Conservation (phyloP, 2,329 filamentous ascomycete genomes). For the Bertia moriformis region DNA sequence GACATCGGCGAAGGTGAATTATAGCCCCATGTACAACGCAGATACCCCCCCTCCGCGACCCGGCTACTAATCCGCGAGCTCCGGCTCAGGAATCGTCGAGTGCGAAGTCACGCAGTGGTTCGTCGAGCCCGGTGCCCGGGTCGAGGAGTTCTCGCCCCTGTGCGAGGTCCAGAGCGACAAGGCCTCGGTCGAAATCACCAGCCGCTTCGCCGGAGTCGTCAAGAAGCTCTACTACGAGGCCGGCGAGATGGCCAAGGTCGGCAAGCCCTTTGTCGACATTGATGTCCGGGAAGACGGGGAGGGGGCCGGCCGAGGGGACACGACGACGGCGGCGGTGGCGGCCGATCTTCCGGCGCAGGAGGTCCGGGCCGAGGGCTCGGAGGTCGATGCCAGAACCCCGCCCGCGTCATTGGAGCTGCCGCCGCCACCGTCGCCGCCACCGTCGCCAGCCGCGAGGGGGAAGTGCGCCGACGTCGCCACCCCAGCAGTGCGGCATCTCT, state of each 20-base stretch:
- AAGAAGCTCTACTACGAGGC: slow-evolving; percentile 93
- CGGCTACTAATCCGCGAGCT: no score
- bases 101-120: slow-evolving; percentile 99
- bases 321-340: slow-evolving; percentile 9
- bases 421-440: background rate
- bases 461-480: slow-evolving; percentile 69
- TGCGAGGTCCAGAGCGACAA: slow-evolving; percentile 99
- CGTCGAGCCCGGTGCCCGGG: slow-evolving; percentile 82
- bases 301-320: slow-evolving; percentile 17
- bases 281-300: slow-evolving; percentile 75
- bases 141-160: slow-evolving; percentile 94
- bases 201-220: slow-evolving; percentile 84
- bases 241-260: slow-evolving; percentile 90
- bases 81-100: slow-evolving; percentile 75
- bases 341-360: slow-evolving; percentile 3
- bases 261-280: slow-evolving; percentile 87
- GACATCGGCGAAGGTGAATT: slow-evolving; percentile 73
- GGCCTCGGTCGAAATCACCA: slow-evolving; percentile 80
- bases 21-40: no score
- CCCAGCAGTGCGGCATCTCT: slow-evolving; percentile 77
- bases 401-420: slow-evolving; percentile 3
- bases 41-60: no score
- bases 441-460: slow-evolving; percentile 25
- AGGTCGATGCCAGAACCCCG: slow-evolving; percentile 9
- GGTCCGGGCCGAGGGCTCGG: slow-evolving; percentile 4